Percentiles rank a stretch among this genome's conserved stretches.
These are phyloP conservation scores for Pascua guehoae DNA, from an alignment of 1,284 basidiomycete genomes.

Conservation along the genomic window DNA sequence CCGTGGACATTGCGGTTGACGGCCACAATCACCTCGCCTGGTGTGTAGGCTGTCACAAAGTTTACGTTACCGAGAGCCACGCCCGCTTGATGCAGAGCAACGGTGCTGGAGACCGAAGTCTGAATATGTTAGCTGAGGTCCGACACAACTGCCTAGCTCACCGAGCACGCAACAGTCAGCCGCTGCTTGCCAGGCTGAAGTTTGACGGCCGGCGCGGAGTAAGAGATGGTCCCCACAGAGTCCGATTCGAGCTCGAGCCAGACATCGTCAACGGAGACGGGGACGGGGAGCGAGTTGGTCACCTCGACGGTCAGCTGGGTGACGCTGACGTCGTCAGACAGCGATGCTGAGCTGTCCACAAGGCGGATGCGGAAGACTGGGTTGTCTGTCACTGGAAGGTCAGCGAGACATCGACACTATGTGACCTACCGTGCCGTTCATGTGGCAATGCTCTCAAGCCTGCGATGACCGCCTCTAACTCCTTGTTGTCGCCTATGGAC, in stretches of 20 bases:
- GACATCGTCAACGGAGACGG: constrained; percentile 27
- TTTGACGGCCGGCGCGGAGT: constrained; percentile 14
- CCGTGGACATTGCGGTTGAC: constrained; percentile 26
- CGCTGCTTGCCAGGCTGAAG: constrained; percentile 37
- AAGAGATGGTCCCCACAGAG: constrained; percentile 30
- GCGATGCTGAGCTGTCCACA: constrained; percentile 15
- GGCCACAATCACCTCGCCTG: constrained; percentile 12
- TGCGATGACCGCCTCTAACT: constrained; percentile 15
- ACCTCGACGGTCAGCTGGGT: constrained; percentile 29
- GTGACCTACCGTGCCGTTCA: constrained; percentile 4
- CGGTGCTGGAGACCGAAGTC: constrained; percentile 30
- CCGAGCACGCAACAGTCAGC: constrained; percentile 29
- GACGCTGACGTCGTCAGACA: constrained; percentile 24
- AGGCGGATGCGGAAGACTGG: constrained; percentile 12
- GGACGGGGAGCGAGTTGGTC: constrained; percentile 28
- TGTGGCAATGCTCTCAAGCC: constrained; percentile 20
- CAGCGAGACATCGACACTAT: neutral
- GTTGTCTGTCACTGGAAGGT: constrained; percentile 2
- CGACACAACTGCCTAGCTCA: constrained; percentile 16
- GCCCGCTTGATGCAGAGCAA: constrained; percentile 18
- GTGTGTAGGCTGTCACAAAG: constrained; percentile 17
- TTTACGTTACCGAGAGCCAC: constrained; percentile 23
- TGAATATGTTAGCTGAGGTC: constrained; percentile 8
- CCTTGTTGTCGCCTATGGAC: neutral
- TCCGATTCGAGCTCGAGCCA: constrained; percentile 30